Evolutionary conservation across 352 stramenopile species (phyloP).

Genomic region (Pythium sp.): DNA sequence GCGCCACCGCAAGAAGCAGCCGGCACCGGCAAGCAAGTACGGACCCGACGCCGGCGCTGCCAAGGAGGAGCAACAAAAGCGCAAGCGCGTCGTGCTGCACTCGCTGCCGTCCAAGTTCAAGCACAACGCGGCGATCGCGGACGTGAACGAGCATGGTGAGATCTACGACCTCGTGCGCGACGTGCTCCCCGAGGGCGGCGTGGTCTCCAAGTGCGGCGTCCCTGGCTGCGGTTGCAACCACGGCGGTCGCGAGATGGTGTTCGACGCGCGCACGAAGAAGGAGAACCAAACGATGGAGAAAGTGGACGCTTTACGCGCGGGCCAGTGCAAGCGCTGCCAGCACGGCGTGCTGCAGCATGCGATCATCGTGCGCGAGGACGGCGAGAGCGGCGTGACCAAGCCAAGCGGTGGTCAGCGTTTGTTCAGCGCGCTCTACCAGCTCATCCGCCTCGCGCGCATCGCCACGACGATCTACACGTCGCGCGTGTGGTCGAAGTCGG

Average conservation of each 20-base stretch:
- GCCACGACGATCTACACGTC: conserved; percentile 53
- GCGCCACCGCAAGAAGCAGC: conserved; percentile 37
- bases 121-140: conserved; percentile 15
- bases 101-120: conserved; percentile 16
- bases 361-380: conserved; percentile 43
- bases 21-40: conserved; percentile 19
- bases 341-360: conserved; percentile 69
- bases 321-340: conserved; percentile 59
- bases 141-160: conserved; percentile 37
- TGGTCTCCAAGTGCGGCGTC: conserved; percentile 49
- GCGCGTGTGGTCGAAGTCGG: conserved; percentile 58
- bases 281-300: conserved; percentile 21
- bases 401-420: conserved; percentile 62
- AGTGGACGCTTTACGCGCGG: conserved; percentile 29
- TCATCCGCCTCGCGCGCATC: conserved; percentile 55
- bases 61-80: not conserved
- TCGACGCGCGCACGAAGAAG: conserved; percentile 22
- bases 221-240: conserved; percentile 60
- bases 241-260: conserved; percentile 33
- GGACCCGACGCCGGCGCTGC: not conserved
- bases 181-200: conserved; percentile 56
- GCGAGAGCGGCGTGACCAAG: conserved; percentile 18
- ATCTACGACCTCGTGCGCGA: conserved; percentile 36
- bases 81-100: conserved; percentile 20
- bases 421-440: conserved; percentile 50